These are phyloP conservation scores for Pneumocystis oryctolagi DNA, from an alignment of 1,139 yeast species.

Conservation along the genomic window DNA sequence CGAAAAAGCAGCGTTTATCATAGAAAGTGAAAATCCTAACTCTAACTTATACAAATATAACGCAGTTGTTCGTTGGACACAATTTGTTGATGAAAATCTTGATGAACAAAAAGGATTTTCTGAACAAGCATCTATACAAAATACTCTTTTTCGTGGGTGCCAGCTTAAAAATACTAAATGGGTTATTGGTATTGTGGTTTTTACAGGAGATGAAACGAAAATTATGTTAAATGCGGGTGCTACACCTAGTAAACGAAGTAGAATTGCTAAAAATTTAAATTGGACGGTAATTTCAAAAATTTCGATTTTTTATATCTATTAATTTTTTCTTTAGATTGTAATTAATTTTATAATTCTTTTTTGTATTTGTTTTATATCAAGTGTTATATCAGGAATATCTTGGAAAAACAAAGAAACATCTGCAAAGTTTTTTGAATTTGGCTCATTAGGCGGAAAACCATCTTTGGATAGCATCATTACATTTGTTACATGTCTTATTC, in stretches of 20 bases:
- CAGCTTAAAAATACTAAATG: conserved; percentile 85
- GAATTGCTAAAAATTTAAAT: conserved; percentile 72
- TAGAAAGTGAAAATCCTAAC: conserved; percentile 86
- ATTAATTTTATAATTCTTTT: conserved; percentile 65
- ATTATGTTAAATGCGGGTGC: conserved; percentile 86
- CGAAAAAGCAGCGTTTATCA: conserved; percentile 59
- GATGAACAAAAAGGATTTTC: conserved; percentile 16
- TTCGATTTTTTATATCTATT: background rate
- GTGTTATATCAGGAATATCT: conserved; percentile 65
- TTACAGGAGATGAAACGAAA: conserved; percentile 83
- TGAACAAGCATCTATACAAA: conserved; percentile 70
- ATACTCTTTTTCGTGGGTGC: conserved; percentile 75
- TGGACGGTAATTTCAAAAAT: conserved; percentile 28
- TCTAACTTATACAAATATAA: conserved; percentile 69
- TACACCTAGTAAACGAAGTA: conserved; percentile 78
- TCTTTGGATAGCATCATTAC: conserved; percentile 70
- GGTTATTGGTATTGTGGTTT: conserved; percentile 78
- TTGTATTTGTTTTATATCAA: conserved; percentile 67
- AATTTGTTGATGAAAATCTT: conserved; percentile 15
- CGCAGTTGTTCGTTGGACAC: conserved; percentile 58
- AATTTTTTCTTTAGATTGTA: conserved; percentile 30
- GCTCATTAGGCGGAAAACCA: conserved; percentile 46
- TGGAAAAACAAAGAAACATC: conserved; percentile 42
- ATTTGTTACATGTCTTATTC: conserved; percentile 76
- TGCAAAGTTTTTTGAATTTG: conserved; percentile 55